Conservation (phyloP, 305 asterid genomes). For the Ajuga reptans region DNA sequence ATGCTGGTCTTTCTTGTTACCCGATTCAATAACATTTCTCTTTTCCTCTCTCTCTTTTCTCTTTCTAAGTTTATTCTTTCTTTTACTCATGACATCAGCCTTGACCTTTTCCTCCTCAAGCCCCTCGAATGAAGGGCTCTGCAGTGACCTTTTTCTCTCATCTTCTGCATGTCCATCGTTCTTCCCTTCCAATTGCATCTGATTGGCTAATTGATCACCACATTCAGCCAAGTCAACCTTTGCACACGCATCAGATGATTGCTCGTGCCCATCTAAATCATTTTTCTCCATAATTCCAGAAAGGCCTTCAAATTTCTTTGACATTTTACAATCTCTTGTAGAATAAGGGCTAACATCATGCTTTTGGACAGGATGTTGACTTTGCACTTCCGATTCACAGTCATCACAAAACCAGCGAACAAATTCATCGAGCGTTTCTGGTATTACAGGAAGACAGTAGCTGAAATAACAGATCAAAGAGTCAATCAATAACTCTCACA, state of each 20-base stretch:
- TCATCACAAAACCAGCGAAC: slow-evolving; percentile 68
- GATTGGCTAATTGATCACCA: slow-evolving; percentile 2
- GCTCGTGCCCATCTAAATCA: slow-evolving; percentile 6
- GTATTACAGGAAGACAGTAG: slow-evolving; percentile 57
- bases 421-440: slow-evolving; percentile 45
- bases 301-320: neutral
- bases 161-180: neutral
- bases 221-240: slow-evolving; percentile 4
- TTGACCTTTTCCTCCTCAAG: slow-evolving; percentile 5
- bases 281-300: neutral
- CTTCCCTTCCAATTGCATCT: neutral
- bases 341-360: neutral
- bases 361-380: neutral
- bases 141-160: neutral
- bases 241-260: neutral
- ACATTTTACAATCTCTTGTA: slow-evolving; percentile 25
- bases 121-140: slow-evolving; percentile 9
- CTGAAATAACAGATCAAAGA: slow-evolving; percentile 32
- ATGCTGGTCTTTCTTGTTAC: neutral
- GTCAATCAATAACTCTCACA: neutral
- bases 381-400: slow-evolving; percentile 28
- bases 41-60: neutral
- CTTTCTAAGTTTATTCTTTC: neutral
- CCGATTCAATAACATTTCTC: neutral
- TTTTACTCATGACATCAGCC: neutral